Conservation (phyloP, 345 rosid genomes). For the Turritis glabra region DNA sequence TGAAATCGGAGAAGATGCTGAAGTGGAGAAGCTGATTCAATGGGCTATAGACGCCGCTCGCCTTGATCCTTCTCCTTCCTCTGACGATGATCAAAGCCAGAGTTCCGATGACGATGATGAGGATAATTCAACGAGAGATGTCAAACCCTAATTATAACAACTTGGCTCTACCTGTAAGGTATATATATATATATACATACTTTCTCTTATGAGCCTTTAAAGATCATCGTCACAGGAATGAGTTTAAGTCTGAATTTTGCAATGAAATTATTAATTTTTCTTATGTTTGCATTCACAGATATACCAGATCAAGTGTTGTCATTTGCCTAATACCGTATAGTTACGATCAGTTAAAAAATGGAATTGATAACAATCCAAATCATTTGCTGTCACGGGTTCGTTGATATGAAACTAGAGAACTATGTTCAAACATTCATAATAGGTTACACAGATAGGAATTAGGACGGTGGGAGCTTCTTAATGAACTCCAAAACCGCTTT, state of each 20-base stretch:
- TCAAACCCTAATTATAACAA: not conserved
- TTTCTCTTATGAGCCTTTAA: not conserved
- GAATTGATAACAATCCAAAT: not conserved
- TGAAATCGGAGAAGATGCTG: conserved; percentile 51
- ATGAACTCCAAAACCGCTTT: conserved; percentile 45
- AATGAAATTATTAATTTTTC: not conserved
- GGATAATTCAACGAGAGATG: conserved; percentile 5
- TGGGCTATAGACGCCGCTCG: conserved; percentile 92
- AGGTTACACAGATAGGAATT: not conserved
- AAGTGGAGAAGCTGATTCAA: conserved; percentile 74
- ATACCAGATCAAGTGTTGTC: not conserved
- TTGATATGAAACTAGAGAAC: not conserved
- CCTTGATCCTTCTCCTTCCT: conserved; percentile 78
- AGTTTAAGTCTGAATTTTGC: not conserved
- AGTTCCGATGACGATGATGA: conserved; percentile 28
- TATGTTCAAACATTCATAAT: not conserved
- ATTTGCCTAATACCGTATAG: not conserved
- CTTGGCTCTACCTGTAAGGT: conserved; percentile 11
- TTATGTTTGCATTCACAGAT: not conserved
- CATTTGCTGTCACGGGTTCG: not conserved
- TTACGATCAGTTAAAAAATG: not conserved
- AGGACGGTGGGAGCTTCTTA: conserved; percentile 21
- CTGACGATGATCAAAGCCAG: conserved; percentile 40
- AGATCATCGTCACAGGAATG: not conserved
- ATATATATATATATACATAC: not conserved